A percentile compares a stretch with the other conserved stretches of the same genome.
Evolutionary conservation across 164 flowering plant species (phyloP).

Genomic region (Vitis rotundifolia): DNA sequence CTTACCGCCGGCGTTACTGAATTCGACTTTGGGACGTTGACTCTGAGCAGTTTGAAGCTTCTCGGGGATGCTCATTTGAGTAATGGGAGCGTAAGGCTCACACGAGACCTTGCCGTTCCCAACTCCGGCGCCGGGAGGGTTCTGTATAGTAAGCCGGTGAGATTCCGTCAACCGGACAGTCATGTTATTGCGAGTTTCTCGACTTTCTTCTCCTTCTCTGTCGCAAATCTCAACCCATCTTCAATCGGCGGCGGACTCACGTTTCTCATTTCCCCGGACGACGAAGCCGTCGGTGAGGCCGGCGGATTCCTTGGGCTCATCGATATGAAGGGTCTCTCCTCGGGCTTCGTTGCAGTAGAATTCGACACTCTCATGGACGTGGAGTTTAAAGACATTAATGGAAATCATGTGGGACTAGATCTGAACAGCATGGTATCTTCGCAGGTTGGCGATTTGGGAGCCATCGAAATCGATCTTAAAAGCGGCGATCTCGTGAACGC

Average conservation of each 20-base stretch:
- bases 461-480: slow-evolving; percentile 59
- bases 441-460: slow-evolving; percentile 56
- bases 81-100: slow-evolving; percentile 65
- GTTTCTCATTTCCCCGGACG: slow-evolving; percentile 67
- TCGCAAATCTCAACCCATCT: slow-evolving; percentile 73
- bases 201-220: slow-evolving; percentile 77
- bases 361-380: slow-evolving; percentile 95
- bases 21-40: slow-evolving; percentile 71
- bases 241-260: slow-evolving; percentile 91
- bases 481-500: slow-evolving; percentile 74
- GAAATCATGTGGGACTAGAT: slow-evolving; percentile 92
- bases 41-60: slow-evolving; percentile 62
- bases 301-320: slow-evolving; percentile 69
- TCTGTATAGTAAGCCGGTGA: slow-evolving; percentile 61
- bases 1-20: slow-evolving; percentile 27
- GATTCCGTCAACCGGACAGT: slow-evolving; percentile 48
- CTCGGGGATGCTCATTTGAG: slow-evolving; percentile 83
- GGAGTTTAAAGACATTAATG: slow-evolving; percentile 77
- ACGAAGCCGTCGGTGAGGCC: slow-evolving; percentile 56
- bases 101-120: slow-evolving; percentile 79
- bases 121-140: slow-evolving; percentile 75
- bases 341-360: slow-evolving; percentile 73
- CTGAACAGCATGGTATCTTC: slow-evolving; percentile 64
- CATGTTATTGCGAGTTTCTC: slow-evolving; percentile 54
- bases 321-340: slow-evolving; percentile 13